Evolutionary conservation across 352 stramenopile species (phyloP), one percentile per base, ranked within the genome.

Genomic region (Elongisporangium prolatum): DNA sequence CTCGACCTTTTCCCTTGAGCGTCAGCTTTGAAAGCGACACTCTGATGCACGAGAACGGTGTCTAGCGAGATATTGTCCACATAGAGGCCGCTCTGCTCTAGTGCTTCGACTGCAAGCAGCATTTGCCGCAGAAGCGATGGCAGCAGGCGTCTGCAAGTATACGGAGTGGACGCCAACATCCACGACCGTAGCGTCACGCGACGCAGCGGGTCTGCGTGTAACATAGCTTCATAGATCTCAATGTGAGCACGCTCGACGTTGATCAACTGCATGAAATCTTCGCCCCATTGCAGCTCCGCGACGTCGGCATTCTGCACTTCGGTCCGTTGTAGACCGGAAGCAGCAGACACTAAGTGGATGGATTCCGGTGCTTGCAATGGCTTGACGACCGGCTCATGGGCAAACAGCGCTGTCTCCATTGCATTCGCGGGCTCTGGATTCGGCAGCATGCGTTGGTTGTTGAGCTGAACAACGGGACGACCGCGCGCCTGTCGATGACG

Each of bases 71-170:
- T 77, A 21, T 84, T 75, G 14, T 54, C 59, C 60, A 89, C 81
- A 17, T 74, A 61, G 17, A 71, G 63, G 2, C 72, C 68, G 0
- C 65, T 69, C 5, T 56, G 52, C 58, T 91, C 81, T n/a, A 93
- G 59, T 22, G 78, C 75, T 16, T 71, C 55, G 44, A 88, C 61
- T 0, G 75, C 80, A 16, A 90, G 53, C 50, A 92, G 57, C 59
- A 90, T 65, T 64, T 94, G 80, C 10, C 71, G 65, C 25, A 85
- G 55, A 52, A 90, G 82, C 5, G 76, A 86, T 2, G 71, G 74
- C 47, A 91, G 60, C 17, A 86, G 60, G 2, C 59, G 56, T 5
- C 63, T 44, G 21, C 69, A 65, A 8, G 60, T 63, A 0, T 16
- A 13, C 10, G 11, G 5, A 17, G 34, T 17, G 34, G 34, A 44